phyloP scores from a whole-genome alignment of 495 filamentous ascomycete genomes.

The Aspergillus egyptiacus region DNA sequence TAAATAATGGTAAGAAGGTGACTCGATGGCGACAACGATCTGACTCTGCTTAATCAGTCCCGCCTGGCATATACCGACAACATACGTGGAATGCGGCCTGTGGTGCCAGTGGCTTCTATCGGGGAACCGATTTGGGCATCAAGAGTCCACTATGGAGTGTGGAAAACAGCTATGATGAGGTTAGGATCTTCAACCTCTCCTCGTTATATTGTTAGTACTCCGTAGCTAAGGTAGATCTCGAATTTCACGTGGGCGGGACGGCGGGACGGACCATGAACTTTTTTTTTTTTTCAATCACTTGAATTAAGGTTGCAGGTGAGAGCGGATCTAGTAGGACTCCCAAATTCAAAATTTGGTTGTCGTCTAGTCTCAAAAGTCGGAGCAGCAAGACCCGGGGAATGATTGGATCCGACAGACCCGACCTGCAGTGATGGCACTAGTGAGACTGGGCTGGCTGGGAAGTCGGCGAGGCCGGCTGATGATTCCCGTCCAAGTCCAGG shows the following conservation, averaged over 20 bases:
- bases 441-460: constrained; percentile 10
- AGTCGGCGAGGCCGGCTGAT: constrained; percentile 10
- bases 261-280: no score
- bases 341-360: background rate
- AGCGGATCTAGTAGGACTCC: no score
- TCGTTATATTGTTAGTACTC: no score
- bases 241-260: background rate
- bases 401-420: constrained; percentile 3
- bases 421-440: constrained; percentile 3
- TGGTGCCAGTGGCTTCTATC: background rate
- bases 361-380: no score
- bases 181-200: no score
- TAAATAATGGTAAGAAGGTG: no score
- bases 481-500: background rate
- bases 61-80: background rate
- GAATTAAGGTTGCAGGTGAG: no score
- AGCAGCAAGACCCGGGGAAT: background rate
- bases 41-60: background rate
- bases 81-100: background rate
- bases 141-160: no score
- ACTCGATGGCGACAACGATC: no score
- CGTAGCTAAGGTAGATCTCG: no score
- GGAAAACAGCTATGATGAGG: no score
- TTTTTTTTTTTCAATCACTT: no score
- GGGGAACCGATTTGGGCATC: background rate